Percentiles rank a stretch among this genome's conserved stretches.
Evolutionary conservation across 768 basidiomycete species (phyloP).

Genomic region (Phlebiopsis flavidoalba): DNA sequence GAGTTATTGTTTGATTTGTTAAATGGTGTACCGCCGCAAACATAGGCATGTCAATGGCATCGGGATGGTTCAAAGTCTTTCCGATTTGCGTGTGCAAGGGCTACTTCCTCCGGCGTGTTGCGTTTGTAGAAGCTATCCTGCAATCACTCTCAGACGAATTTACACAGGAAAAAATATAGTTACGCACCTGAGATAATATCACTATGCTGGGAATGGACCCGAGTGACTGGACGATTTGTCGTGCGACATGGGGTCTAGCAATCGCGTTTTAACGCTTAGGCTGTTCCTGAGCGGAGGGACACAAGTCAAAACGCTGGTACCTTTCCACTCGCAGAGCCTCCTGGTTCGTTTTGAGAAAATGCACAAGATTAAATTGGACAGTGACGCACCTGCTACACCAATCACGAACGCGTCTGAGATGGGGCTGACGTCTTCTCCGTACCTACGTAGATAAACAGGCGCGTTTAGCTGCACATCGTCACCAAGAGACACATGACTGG

Average conservation of each 20-base stretch:
- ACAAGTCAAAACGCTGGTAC: slow-evolving; percentile 32
- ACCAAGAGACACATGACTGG: background rate
- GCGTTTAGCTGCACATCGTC: background rate
- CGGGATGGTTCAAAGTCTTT: slow-evolving; percentile 90
- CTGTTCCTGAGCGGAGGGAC: background rate
- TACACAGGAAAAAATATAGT: background rate
- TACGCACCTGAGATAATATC: slow-evolving; percentile 77
- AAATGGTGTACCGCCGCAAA: slow-evolving; percentile 57
- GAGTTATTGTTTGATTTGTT: background rate
- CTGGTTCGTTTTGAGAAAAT: slow-evolving; percentile 28
- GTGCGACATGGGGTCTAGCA: slow-evolving; percentile 78
- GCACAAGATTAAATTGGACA: too few species aligned
- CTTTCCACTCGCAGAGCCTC: slow-evolving; percentile 87
- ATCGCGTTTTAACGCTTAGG: background rate
- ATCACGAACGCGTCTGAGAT: slow-evolving; percentile 78
- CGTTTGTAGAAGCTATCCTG: slow-evolving; percentile 94
- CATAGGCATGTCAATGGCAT: slow-evolving; percentile 86
- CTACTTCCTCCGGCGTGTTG: slow-evolving; percentile 74
- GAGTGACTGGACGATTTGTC: slow-evolving; percentile 72
- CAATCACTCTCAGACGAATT: background rate
- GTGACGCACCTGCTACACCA: slow-evolving; percentile 68
- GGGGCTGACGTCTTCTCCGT: slow-evolving; percentile 64
- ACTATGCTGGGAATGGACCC: slow-evolving; percentile 86
- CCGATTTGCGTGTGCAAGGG: slow-evolving; percentile 74
- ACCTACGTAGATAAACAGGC: slow-evolving; percentile 44